Percentiles rank a stretch among this genome's conserved stretches.
These are phyloP conservation scores for Lyophyllum atratum DNA, from an alignment of 768 basidiomycete genomes.

Conservation along the genomic window DNA sequence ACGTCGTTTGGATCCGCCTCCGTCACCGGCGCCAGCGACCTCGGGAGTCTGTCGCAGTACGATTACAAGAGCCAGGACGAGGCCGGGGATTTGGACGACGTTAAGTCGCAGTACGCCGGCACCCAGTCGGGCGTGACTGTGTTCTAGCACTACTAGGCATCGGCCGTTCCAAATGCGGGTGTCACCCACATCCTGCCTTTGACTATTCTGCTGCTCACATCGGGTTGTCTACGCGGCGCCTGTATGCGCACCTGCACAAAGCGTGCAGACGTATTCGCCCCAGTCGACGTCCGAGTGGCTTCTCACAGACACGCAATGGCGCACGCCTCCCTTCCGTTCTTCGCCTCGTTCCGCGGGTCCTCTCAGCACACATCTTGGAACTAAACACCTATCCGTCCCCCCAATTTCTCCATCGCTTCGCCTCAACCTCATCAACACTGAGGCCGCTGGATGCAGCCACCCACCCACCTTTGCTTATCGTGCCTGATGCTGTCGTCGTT, in stretches of 20 bases:
- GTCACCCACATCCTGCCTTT: slow-evolving; percentile 2
- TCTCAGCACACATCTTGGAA: slow-evolving; percentile 16
- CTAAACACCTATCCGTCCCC: slow-evolving; percentile 10
- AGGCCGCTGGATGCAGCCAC: background rate
- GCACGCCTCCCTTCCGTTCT: slow-evolving; percentile 12
- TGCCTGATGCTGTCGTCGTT: background rate
- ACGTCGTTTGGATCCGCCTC: slow-evolving; percentile 71
- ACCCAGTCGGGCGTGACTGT: slow-evolving; percentile 87
- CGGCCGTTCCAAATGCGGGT: slow-evolving; percentile 5
- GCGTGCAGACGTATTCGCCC: slow-evolving; percentile 1
- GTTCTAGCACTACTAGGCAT: slow-evolving; percentile 48
- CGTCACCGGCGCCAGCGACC: slow-evolving; percentile 72
- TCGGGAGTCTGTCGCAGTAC: slow-evolving; percentile 78
- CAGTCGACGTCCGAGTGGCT: slow-evolving; percentile 10
- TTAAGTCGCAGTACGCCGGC: slow-evolving; percentile 86
- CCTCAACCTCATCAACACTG: background rate
- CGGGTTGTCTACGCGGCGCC: slow-evolving; percentile 9
- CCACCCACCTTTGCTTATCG: background rate
- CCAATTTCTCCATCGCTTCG: slow-evolving; percentile 4
- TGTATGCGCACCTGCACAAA: slow-evolving; percentile 1
- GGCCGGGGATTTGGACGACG: slow-evolving; percentile 75
- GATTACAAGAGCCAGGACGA: slow-evolving; percentile 92
- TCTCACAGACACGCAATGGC: slow-evolving; percentile 12
- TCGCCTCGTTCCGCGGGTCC: slow-evolving; percentile 11
- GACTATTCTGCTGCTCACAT: slow-evolving; percentile 10